Base-by-base conservation (phyloP, 371 early-diverging fungal genomes). In the Blastocladiella emersonii region DNA sequence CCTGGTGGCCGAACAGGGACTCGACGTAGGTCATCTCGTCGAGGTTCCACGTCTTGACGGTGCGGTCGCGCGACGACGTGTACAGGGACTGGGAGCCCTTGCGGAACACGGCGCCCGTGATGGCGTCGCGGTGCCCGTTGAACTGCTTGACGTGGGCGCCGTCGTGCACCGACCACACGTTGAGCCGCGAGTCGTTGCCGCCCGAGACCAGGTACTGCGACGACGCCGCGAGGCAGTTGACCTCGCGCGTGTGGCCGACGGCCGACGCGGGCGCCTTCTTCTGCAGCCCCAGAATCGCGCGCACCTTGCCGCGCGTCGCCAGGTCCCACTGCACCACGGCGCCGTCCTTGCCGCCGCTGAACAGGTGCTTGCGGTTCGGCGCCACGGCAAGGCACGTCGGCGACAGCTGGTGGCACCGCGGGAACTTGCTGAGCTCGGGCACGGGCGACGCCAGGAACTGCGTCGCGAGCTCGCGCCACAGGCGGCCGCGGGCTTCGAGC, bases 1-100 rank as follows among this genome's bases (percentile, higher is more conserved):
- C 97, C 74, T 95, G 97, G 71, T 98, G 98, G 27, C 98, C 98
- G 78, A 94, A 95, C 71, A 98, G 71, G 27, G 98, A 96, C 71
- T 98, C 98, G 63, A 98, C 81, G 74, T 95, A 98, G 13, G 84
- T 74, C 66, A 86, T 70, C 68, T 92, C 92, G 68, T 91, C 93
- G 4, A 90, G 78, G 72, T 95, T 92, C 95, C 95, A 98, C 44
- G 96, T 62, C 71, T 98, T 98, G 71, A 98, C 82, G 34, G 93
- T 89, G 62, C 98, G 88, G 71, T 98, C 98, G 55, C 77, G 75
- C 4, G 93, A 91, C 66, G 86, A 84, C 60, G 93, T 89, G 72
- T 94, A 98, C 56, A 98, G 78, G 64, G 93, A 88, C 63, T 71
- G 68, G 34, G 74, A 67, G 56, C 90, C 88, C 70, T 77, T 80